A percentile compares a stretch with the other conserved stretches of the same genome.
These are phyloP conservation scores for Calonectria pseudoreteaudii DNA, from an alignment of 2,329 filamentous ascomycete genomes.

Conservation along the genomic window DNA sequence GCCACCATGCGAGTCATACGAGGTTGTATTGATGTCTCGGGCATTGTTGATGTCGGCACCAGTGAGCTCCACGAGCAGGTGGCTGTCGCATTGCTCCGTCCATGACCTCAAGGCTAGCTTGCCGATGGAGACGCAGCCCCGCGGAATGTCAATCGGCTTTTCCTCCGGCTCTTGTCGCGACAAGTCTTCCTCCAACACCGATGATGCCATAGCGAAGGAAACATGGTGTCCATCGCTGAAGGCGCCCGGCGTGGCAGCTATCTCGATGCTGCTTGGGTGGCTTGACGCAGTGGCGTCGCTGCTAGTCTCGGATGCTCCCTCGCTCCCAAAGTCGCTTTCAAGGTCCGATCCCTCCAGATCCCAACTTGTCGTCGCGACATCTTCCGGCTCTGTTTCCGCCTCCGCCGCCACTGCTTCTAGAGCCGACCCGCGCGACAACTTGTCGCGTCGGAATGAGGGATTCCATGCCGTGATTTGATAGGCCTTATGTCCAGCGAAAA, in stretches of 20 bases:
- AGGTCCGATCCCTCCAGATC: neutral
- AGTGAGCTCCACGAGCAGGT: neutral
- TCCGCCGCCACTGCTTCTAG: neutral
- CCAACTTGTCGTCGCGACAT: neutral
- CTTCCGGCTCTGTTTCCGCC: neutral
- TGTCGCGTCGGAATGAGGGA: neutral
- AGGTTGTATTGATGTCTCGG: neutral
- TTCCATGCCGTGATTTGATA: constrained; percentile 1
- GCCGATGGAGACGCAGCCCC: neutral
- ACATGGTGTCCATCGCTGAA: neutral
- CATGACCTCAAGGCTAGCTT: neutral
- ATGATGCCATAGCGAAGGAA: neutral
- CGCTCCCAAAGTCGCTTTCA: neutral
- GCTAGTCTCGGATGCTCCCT: neutral
- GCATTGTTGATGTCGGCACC: neutral
- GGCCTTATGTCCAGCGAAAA: neutral
- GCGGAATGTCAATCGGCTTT: neutral
- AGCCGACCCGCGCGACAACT: neutral
- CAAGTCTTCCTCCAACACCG: neutral
- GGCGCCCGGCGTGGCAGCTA: neutral
- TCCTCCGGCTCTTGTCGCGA: neutral
- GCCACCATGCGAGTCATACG: neutral
- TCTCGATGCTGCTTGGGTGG: neutral
- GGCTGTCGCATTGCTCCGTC: neutral
- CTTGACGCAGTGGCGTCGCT: neutral